Percentiles rank a stretch among this genome's conserved stretches.
phyloP scores from a whole-genome alignment of 768 basidiomycete genomes.

The Gloeophyllum trabeum region DNA sequence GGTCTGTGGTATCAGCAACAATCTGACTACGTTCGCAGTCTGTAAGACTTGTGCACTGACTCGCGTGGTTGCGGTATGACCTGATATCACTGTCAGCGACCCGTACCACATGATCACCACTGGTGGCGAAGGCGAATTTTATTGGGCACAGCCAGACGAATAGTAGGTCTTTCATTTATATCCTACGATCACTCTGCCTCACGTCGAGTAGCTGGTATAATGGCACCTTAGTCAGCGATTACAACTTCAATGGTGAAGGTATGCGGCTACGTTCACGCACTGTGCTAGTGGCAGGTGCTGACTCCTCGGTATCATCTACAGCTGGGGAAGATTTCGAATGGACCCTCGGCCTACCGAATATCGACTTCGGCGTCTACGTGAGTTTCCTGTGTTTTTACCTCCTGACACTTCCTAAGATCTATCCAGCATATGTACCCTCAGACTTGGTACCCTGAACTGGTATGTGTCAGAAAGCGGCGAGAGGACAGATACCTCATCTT shows the following conservation, averaged over 20 bases:
- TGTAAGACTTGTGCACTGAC: slow-evolving; percentile 22
- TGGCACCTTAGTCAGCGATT: slow-evolving; percentile 33
- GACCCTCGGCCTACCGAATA: slow-evolving; percentile 34
- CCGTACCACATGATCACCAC: slow-evolving; percentile 42
- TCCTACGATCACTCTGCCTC: neutral
- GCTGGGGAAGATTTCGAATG: slow-evolving; percentile 46
- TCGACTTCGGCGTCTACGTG: slow-evolving; percentile 48
- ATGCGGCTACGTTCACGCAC: slow-evolving; percentile 22
- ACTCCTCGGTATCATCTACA: slow-evolving; percentile 8
- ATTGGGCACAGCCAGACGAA: slow-evolving; percentile 28
- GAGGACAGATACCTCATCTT: neutral
- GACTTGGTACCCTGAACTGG: slow-evolving; percentile 18
- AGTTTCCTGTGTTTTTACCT: slow-evolving; percentile 8
- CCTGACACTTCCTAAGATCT: neutral
- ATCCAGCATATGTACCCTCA: slow-evolving; percentile 13
- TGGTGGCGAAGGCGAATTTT: slow-evolving; percentile 48
- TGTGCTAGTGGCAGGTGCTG: neutral
- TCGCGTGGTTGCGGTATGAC: neutral
- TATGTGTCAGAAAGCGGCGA: slow-evolving; percentile 3
- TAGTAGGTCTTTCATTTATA: slow-evolving; percentile 13
- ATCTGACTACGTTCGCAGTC: slow-evolving; percentile 35
- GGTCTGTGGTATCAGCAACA: slow-evolving; percentile 40
- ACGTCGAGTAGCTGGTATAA: slow-evolving; percentile 23
- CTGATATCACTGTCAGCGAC: slow-evolving; percentile 22
- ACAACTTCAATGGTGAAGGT: slow-evolving; percentile 48